Evolutionary conservation across 2,329 filamentous ascomycete genomes (phyloP), one percentile per base, ranked within the genome.

Genomic region (Trichoderma koningii): DNA sequence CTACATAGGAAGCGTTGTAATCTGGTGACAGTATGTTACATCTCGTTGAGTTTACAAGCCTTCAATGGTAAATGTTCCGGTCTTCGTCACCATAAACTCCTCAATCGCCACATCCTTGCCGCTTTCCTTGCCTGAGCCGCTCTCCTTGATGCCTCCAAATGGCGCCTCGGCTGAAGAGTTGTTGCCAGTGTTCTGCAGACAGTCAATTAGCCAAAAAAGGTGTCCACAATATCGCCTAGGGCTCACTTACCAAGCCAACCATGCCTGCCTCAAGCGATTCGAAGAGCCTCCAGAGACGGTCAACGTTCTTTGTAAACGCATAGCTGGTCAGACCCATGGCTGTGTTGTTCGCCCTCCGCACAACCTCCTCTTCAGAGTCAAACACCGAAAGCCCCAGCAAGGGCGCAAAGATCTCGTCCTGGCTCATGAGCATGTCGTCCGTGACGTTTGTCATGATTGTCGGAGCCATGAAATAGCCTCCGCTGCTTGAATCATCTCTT

Each of bases 281-380:
- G 26, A 79, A 78, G 34, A 83, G 74, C 34, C 79, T 74, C 75
- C 77, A 80, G 19, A 76, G 70, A 3, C 80, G 70, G 48, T 74
- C 74, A n/a, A 79, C 70, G 69, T 82, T 73, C 66, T 75, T 74
- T 51, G 76, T 89, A 76, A 87, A 91, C 76, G 90, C 90, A 76
- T 91, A 91, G 2, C 87, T 89, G 0, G 89, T 88, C 41, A 92
- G 81, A 1, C 89, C 89, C 52, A 91, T 88, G 67, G 89, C 87
- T 0, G 87, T 81, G 4, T 76, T 71, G 72, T 92, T 92, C 1
- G 89, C 89, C 63, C 88, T 77, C 63, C 83, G 78, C 9, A 91
- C 82, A 7, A 90, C 89, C 66, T 92, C 88, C 38, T 87, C 85
- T 73, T 92, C 89, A 0, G 83, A 86, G 34, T 89, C 82, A 73